Evolutionary conservation across 1,139 yeast species (phyloP).

Genomic region (Spathaspora sp.): DNA sequence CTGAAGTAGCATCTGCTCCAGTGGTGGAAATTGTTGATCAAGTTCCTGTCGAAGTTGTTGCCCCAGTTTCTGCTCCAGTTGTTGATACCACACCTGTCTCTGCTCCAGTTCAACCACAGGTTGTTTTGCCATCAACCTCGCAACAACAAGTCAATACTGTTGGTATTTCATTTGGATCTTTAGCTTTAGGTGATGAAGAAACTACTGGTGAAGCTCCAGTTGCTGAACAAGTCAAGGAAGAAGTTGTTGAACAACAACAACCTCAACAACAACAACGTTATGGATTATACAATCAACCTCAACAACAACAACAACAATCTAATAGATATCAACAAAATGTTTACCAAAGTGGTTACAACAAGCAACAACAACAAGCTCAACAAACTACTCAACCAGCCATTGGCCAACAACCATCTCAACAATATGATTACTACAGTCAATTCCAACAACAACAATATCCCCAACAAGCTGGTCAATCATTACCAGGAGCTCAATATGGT

Average conservation of each 20-base stretch:
- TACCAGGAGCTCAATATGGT: conserved; percentile 42
- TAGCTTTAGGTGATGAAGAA: conserved; percentile 48
- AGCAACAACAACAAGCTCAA: conserved; percentile 22
- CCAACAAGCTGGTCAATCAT: conserved; percentile 35
- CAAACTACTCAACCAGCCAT: conserved; percentile 20
- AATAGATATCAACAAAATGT: conserved; percentile 20
- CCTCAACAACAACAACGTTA: conserved; percentile 17
- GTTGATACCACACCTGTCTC: conserved; percentile 6
- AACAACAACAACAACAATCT: conserved; percentile 13
- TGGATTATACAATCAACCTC: conserved; percentile 14
- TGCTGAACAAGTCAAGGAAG: conserved; percentile 5
- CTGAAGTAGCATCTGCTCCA: conserved; percentile 23
- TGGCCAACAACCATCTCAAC: conserved; percentile 17
- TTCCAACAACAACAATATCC: conserved; percentile 45
- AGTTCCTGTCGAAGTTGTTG: conserved; percentile 4
- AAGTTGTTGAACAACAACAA: conserved; percentile 16
- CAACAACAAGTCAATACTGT: conserved; percentile 53
- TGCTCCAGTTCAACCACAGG: conserved; percentile 46
- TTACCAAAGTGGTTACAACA: conserved; percentile 15
- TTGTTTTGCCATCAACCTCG: conserved; percentile 60
- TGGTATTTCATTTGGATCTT: conserved; percentile 72
- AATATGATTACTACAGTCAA: conserved; percentile 25
- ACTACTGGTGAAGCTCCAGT: conserved; percentile 8
- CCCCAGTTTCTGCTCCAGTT: conserved; percentile 6
- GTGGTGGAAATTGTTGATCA: conserved; percentile 5